Base-by-base conservation (phyloP, 1,284 basidiomycete genomes). In the Tilletia setariae region DNA sequence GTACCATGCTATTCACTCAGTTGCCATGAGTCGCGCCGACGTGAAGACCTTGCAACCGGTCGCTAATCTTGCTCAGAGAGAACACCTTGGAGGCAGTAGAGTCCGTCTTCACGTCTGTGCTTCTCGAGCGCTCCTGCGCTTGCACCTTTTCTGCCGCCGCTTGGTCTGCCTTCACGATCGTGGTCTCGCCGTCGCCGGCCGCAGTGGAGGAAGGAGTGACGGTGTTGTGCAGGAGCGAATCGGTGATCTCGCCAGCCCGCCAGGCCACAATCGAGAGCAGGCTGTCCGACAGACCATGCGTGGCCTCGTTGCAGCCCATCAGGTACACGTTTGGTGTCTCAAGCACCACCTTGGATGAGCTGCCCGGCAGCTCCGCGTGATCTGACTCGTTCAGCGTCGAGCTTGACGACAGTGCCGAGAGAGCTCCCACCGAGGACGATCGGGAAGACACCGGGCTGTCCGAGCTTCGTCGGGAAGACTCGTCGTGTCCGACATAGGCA, bases 291-390 rank as follows among this genome's bases (percentile, higher is more conserved):
- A 82, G 65, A 9, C 80, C 80, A 46, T 82, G 80, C 2, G 80
- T 82, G 2, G 66, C 69, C 51, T 82, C 80, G 72, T 82, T 82
- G 68, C 79, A 74, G 59, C 80, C 80, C 32, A 82, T 67, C 23
- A 81, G 72, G 71, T 76, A 81, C 4, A 82, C 68, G 25, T 66
- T 68, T 2, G 76, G 68, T 49, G 74, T 70, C 6, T 11, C 0
- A 59, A 49, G 46, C 7, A n/a, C 46, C 7, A 49, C 46, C 46
- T n/a, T 49, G 46, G 19, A 40, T 4, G 35, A 40, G 4, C 6
- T 40, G 51, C 51, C 28, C 7, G 51, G 51, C 23, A 15, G 21
- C 28, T 19, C 21, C 21, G 51, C 51, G 56, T 30, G 28, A 23
- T 59, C 53, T 11, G 56, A 61, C 9, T 61, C n/a, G 28, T 61